A percentile compares a stretch with the other conserved stretches of the same genome.
phyloP scores from a whole-genome alignment of 2,329 filamentous ascomycete genomes.

The Phaeosphaeria sp. region DNA sequence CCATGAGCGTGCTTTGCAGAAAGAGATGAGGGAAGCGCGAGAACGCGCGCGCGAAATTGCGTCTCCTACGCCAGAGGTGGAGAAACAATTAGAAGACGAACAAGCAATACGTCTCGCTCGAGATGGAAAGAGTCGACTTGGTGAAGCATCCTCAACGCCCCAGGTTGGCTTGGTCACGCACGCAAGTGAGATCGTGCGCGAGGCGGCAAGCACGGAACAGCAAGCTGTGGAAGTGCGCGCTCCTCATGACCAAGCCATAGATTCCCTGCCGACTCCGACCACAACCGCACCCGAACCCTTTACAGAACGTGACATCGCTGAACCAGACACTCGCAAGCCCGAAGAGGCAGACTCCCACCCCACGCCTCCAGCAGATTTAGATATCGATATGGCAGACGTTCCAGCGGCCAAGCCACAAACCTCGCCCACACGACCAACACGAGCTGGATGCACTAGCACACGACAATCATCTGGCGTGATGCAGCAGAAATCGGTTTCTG shows the following conservation, averaged over 20 bases:
- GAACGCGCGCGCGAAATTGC: constrained; percentile 50
- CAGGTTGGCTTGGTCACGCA: constrained; percentile 31
- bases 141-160: constrained; percentile 22
- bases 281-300: constrained; percentile 43
- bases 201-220: constrained; percentile 8
- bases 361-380: constrained; percentile 44
- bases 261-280: constrained; percentile 46
- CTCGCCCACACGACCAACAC: constrained; percentile 32
- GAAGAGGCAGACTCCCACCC: constrained; percentile 31
- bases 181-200: constrained; percentile 24
- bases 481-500: constrained; percentile 74
- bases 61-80: constrained; percentile 64
- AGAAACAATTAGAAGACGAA: constrained; percentile 63
- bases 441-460: constrained; percentile 67
- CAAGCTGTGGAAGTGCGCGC: constrained; percentile 15
- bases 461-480: constrained; percentile 74
- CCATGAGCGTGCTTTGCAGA: constrained; percentile 59
- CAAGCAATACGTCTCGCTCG: constrained; percentile 50
- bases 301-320: constrained; percentile 29
- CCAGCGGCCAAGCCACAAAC: constrained; percentile 10
- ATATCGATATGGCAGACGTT: constrained; percentile 43
- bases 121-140: constrained; percentile 39
- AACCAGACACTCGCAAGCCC: constrained; percentile 19
- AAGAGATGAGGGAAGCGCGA: constrained; percentile 56
- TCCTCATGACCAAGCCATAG: constrained; percentile 28